Evolutionary conservation across 1,284 basidiomycete species (phyloP).

Genomic region (Spongiforma sp.): DNA sequence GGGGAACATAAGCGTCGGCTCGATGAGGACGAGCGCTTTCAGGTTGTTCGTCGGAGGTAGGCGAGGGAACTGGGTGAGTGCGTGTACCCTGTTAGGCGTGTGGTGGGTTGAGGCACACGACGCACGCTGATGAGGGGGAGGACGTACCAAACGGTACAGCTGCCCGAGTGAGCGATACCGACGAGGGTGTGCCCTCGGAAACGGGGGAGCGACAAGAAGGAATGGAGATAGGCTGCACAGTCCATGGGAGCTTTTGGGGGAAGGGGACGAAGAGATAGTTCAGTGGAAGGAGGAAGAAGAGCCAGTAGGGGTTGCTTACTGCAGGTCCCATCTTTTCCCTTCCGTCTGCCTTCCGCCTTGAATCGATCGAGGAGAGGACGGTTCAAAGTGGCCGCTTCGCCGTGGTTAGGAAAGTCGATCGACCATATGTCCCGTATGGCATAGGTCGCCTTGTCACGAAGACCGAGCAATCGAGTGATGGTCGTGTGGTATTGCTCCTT

Average conservation of each 20-base stretch:
- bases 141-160: constrained; percentile 34
- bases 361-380: constrained; percentile 40
- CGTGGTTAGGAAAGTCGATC: constrained; percentile 58
- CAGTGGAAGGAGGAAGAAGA: background rate
- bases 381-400: constrained; percentile 55
- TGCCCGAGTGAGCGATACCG: constrained; percentile 34
- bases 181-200: constrained; percentile 29
- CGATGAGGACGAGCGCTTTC: constrained; percentile 30
- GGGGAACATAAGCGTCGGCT: constrained; percentile 40
- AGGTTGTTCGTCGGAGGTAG: no score
- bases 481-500: constrained; percentile 59
- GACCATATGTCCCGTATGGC: constrained; percentile 57
- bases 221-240: constrained; percentile 26
- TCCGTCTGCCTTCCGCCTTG: constrained; percentile 16
- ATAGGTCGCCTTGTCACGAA: constrained; percentile 29
- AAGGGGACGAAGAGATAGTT: background rate
- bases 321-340: constrained; percentile 19
- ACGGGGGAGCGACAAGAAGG: constrained; percentile 29
- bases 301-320: constrained; percentile 27
- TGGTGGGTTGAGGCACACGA: background rate
- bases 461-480: constrained; percentile 45
- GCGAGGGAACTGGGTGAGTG: constrained; percentile 23
- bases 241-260: constrained; percentile 26
- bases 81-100: constrained; percentile 24
- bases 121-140: background rate